Percentiles rank a stretch among this genome's conserved stretches.
phyloP scores from a whole-genome alignment of 345 rosid species.

The Angophora floribunda region DNA sequence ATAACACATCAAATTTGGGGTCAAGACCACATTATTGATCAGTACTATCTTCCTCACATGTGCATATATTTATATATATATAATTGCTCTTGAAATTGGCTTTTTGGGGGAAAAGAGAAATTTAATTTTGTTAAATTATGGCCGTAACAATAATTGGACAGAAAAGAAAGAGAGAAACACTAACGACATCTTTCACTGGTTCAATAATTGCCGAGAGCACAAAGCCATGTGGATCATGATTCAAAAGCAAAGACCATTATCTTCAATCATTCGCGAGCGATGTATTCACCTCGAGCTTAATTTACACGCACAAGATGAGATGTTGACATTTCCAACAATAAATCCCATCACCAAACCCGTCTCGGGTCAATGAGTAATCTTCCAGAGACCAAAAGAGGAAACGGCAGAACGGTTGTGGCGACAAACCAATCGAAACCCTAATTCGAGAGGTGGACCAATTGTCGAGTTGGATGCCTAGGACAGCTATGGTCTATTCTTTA shows the following conservation, averaged over 20 bases:
- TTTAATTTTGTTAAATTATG: neutral
- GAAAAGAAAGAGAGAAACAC: neutral
- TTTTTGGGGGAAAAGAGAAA: neutral
- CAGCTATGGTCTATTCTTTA: neutral
- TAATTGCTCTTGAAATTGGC: neutral
- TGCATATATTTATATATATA: neutral
- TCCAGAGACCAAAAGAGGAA: neutral
- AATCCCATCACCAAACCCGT: neutral
- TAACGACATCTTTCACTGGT: neutral
- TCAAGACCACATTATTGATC: neutral
- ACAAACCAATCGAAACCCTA: neutral
- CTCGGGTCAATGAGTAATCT: neutral
- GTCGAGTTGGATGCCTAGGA: neutral
- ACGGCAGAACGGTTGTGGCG: rapidly evolving
- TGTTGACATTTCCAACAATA: neutral
- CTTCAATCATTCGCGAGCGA: neutral
- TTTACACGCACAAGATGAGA: neutral
- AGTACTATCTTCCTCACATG: neutral
- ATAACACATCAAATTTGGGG: neutral
- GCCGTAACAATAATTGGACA: neutral
- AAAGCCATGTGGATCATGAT: neutral
- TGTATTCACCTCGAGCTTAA: neutral
- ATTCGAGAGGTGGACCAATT: neutral
- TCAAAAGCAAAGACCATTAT: neutral
- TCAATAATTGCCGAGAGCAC: neutral